phyloP scores from a whole-genome alignment of 2,329 filamentous ascomycete genomes.

The Pseudogymnoascus sp. region DNA sequence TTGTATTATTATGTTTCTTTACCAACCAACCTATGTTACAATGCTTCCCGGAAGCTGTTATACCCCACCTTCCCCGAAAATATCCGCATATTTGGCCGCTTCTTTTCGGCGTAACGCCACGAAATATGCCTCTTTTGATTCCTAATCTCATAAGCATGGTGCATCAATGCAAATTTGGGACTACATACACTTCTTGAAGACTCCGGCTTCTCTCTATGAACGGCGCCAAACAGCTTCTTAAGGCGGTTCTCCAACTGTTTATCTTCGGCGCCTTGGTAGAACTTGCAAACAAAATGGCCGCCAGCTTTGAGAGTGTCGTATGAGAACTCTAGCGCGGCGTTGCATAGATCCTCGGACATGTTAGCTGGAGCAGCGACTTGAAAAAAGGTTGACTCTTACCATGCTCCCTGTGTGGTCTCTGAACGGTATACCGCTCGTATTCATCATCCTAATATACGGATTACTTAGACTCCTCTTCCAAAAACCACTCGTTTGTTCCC shows the following conservation, averaged over 20 bases:
- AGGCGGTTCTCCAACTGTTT: conserved; percentile 68
- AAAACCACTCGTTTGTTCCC: conserved; percentile 71
- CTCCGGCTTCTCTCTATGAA: conserved; percentile 83
- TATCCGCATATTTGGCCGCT: conserved; percentile 30
- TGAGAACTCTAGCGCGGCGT: conserved; percentile 75
- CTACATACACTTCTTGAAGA: conserved; percentile 71
- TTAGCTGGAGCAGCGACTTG: background rate
- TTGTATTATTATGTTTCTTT: background rate
- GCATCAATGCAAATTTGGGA: background rate
- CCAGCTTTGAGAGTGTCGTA: conserved; percentile 74
- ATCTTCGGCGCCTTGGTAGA: conserved; percentile 87
- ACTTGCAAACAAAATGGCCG: conserved; percentile 95
- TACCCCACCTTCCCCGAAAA: background rate
- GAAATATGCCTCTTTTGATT: conserved; percentile 81
- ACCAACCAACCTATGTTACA: background rate
- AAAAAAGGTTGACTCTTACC: conserved; percentile 26
- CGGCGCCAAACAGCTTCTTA: conserved; percentile 68
- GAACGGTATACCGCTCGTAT: conserved; percentile 82
- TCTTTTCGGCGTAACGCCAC: conserved; percentile 66
- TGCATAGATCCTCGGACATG: conserved; percentile 68
- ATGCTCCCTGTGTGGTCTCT: conserved; percentile 90
- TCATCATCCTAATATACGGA: conserved; percentile 98
- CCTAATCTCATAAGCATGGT: conserved; percentile 39
- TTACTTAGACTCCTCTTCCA: conserved; percentile 87
- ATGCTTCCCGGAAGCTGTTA: background rate